These are phyloP conservation scores for Phytophthora constricta DNA, from an alignment of 352 stramenopile species.

Conservation along the genomic window DNA sequence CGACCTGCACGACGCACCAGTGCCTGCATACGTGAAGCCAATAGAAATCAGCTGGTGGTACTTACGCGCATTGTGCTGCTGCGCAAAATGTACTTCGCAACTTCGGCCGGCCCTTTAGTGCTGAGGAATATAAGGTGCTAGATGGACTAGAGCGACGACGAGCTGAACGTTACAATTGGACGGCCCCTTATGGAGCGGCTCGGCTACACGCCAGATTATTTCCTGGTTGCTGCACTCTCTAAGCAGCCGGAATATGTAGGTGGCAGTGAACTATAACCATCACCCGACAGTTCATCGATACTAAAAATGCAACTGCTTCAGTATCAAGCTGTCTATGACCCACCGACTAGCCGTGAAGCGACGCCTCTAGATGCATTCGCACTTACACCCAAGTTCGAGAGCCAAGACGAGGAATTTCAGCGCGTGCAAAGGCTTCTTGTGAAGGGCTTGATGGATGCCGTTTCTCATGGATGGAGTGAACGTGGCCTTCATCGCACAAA, in stretches of 20 bases:
- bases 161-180: conserved; percentile 17
- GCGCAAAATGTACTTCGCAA: conserved; percentile 15
- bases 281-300: background rate
- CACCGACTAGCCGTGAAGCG: background rate
- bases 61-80: conserved; percentile 14
- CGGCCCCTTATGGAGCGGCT: conserved; percentile 21
- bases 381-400: background rate
- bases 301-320: conserved; percentile 4
- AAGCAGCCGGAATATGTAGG: background rate
- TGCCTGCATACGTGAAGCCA: background rate
- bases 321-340: background rate
- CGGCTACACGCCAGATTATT: conserved; percentile 10
- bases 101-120: conserved; percentile 17
- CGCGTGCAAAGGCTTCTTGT: background rate
- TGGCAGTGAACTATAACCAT: background rate
- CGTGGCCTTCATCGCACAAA: background rate
- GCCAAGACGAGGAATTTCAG: background rate
- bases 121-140: conserved; percentile 17
- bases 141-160: conserved; percentile 7
- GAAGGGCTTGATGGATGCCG: background rate
- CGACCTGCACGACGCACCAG: background rate
- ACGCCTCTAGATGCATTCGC: background rate
- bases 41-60: background rate
- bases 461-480: background rate
- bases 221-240: background rate